Conservation (phyloP, 805 yeast species). For the Candida takata region DNA sequence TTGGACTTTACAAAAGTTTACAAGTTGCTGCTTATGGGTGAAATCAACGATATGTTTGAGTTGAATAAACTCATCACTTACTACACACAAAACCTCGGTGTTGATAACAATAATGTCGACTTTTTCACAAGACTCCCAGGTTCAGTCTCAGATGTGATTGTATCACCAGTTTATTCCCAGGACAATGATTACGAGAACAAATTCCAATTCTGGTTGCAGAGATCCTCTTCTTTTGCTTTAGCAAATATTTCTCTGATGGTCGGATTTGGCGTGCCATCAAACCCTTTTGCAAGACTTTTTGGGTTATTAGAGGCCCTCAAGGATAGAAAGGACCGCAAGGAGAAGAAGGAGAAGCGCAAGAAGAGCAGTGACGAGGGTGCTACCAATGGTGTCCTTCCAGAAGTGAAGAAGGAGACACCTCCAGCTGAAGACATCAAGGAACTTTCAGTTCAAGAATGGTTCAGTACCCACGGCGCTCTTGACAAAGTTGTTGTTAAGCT, state of each 20-base stretch:
- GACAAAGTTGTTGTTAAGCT: slow-evolving; percentile 56
- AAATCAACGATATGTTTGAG: slow-evolving; percentile 28
- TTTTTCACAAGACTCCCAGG: slow-evolving; percentile 34
- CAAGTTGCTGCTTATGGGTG: slow-evolving; percentile 19
- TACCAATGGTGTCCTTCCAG: slow-evolving; percentile 1
- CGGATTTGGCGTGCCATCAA: slow-evolving; percentile 70
- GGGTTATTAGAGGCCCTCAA: slow-evolving; percentile 64
- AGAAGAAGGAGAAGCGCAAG: slow-evolving; percentile 42
- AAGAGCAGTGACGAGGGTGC: slow-evolving; percentile 6
- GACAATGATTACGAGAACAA: slow-evolving; percentile 25
- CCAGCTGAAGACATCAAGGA: slow-evolving; percentile 1
- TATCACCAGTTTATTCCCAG: slow-evolving; percentile 12
- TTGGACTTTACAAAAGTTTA: slow-evolving; percentile 25
- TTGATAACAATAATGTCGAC: slow-evolving; percentile 56
- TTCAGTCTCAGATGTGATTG: slow-evolving; percentile 9
- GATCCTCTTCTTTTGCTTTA: slow-evolving; percentile 68
- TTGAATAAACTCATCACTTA: slow-evolving; percentile 53
- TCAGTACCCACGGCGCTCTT: slow-evolving; percentile 40
- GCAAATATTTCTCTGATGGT: slow-evolving; percentile 68
- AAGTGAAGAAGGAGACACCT: slow-evolving; percentile 1
- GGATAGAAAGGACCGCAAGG: slow-evolving; percentile 67
- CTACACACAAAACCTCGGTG: slow-evolving; percentile 61
- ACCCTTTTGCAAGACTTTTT: slow-evolving; percentile 72
- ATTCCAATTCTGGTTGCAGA: slow-evolving; percentile 66
- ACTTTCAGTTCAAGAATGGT: slow-evolving; percentile 38